phyloP scores from a whole-genome alignment of 768 basidiomycete species.

The Punctularia strigosozonata region DNA sequence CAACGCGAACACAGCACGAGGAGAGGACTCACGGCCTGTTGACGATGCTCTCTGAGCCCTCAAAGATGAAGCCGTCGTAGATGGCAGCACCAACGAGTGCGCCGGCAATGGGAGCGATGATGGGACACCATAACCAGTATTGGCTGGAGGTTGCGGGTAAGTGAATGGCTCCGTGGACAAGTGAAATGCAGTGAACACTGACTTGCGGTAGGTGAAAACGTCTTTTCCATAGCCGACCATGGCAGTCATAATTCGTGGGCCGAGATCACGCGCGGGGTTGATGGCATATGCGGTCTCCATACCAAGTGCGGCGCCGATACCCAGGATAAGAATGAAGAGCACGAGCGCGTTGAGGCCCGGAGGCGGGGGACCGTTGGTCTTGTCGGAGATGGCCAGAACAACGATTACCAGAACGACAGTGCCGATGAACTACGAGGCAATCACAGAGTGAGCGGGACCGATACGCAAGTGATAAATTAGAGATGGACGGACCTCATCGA shows the following conservation, averaged over 20 bases:
- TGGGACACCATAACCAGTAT: slow-evolving; percentile 66
- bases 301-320: slow-evolving; percentile 46
- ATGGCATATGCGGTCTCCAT: slow-evolving; percentile 57
- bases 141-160: slow-evolving; percentile 29
- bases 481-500: slow-evolving; percentile 24
- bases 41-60: slow-evolving; percentile 40
- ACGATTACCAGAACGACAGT: slow-evolving; percentile 41
- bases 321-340: slow-evolving; percentile 45
- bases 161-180: slow-evolving; percentile 9
- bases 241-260: slow-evolving; percentile 54
- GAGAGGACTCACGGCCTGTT: slow-evolving; percentile 38
- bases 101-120: slow-evolving; percentile 48
- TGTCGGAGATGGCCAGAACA: slow-evolving; percentile 43
- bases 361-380: slow-evolving; percentile 34
- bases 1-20: too few species aligned
- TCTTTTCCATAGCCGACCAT: slow-evolving; percentile 63
- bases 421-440: slow-evolving; percentile 34
- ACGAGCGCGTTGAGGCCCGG: slow-evolving; percentile 40
- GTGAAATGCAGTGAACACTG: slow-evolving; percentile 6
- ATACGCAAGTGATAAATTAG: neutral
- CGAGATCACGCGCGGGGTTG: slow-evolving; percentile 65
- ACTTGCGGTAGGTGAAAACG: slow-evolving; percentile 35
- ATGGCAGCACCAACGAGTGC: slow-evolving; percentile 39
- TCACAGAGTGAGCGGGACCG: neutral
- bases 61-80: slow-evolving; percentile 50